Evolutionary conservation across 495 filamentous ascomycete species (phyloP).

Genomic region (Melanomma pulvis-pyrius): DNA sequence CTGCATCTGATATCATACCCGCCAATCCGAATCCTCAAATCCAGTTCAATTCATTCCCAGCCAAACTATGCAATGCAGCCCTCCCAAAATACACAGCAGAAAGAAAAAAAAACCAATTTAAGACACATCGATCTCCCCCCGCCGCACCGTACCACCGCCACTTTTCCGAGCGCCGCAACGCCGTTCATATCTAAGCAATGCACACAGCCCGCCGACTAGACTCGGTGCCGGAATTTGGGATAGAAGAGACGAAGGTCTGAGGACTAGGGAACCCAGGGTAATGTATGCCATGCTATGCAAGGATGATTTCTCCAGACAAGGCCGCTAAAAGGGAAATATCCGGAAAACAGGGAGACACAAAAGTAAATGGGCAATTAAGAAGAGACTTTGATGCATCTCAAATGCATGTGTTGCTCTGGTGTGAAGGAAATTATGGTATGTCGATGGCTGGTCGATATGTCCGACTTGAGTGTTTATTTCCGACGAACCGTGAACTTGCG

Average conservation of each 20-base stretch:
- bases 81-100: neutral
- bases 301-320: neutral
- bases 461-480: constrained; percentile 10
- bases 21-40: neutral
- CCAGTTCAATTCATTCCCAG: too few species aligned
- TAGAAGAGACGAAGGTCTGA: neutral
- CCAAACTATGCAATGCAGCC: neutral
- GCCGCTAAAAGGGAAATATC: neutral
- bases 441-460: too few species aligned
- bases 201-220: neutral
- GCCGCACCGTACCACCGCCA: neutral
- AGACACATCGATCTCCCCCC: too few species aligned
- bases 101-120: neutral
- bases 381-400: neutral
- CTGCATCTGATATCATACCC: neutral
- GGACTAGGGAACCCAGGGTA: neutral
- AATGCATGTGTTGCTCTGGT: neutral
- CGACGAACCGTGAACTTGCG: constrained; percentile 37
- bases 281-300: neutral
- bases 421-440: neutral
- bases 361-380: neutral
- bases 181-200: neutral
- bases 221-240: neutral
- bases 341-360: neutral
- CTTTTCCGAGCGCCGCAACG: neutral